Evolutionary conservation across 768 basidiomycete genomes (phyloP).

Genomic region (Fibroporia radiculosa): DNA sequence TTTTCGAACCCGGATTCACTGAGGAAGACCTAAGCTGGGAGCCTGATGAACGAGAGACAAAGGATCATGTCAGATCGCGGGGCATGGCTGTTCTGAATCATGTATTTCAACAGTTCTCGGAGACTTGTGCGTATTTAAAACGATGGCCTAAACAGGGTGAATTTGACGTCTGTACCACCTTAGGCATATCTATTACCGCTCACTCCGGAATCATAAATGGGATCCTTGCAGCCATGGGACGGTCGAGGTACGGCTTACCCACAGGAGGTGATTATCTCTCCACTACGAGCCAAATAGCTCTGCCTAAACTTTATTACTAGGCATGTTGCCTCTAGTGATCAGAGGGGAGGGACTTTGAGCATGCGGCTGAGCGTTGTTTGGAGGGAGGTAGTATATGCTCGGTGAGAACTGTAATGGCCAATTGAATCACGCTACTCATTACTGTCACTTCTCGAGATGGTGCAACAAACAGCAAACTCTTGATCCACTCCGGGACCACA

Average conservation of each 20-base stretch:
- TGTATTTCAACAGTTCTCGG: slow-evolving; percentile 42
- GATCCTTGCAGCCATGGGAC: slow-evolving; percentile 40
- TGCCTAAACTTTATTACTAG: too few relatives aligned
- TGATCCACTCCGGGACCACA: too few relatives aligned
- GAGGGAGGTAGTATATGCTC: too few relatives aligned
- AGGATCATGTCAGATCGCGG: slow-evolving; percentile 36
- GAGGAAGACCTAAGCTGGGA: slow-evolving; percentile 62
- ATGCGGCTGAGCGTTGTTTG: too few relatives aligned
- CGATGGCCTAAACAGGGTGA: not conserved
- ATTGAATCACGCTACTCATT: too few relatives aligned
- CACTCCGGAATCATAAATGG: slow-evolving; percentile 58
- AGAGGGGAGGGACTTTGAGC: too few relatives aligned
- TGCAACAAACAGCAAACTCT: too few relatives aligned
- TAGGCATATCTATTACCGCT: slow-evolving; percentile 61
- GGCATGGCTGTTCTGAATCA: slow-evolving; percentile 44
- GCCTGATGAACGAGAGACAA: slow-evolving; percentile 45
- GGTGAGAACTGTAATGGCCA: too few relatives aligned
- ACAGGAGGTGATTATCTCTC: slow-evolving; percentile 70
- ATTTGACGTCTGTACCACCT: too few relatives aligned
- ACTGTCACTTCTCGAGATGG: too few relatives aligned
- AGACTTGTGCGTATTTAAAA: slow-evolving; percentile 45
- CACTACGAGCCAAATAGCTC: too few relatives aligned
- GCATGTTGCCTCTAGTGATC: slow-evolving; percentile 13
- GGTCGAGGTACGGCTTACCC: slow-evolving; percentile 38
- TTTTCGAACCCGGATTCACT: slow-evolving; percentile 47